Conservation (phyloP, 2,329 filamentous ascomycete genomes). For the Fusarium citri region DNA sequence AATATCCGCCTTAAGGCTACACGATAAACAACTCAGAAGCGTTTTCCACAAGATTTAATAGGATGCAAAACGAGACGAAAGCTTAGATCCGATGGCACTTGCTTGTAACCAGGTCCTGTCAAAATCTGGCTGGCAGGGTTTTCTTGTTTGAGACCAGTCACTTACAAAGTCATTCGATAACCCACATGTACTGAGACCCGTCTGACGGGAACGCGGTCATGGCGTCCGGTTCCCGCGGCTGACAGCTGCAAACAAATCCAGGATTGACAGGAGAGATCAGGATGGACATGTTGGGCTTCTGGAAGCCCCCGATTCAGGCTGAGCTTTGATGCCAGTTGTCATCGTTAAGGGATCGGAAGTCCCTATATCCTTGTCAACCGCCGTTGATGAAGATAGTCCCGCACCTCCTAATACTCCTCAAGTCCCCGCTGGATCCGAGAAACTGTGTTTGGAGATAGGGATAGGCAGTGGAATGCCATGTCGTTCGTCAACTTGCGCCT, state of each 20-base stretch:
- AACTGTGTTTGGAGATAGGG: neutral
- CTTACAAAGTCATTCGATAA: slow-evolving; percentile 35
- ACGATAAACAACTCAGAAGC: neutral
- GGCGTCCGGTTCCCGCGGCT: slow-evolving; percentile 11
- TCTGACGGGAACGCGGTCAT: slow-evolving; percentile 13
- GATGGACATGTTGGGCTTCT: slow-evolving; percentile 10
- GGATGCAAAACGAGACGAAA: slow-evolving; percentile 14
- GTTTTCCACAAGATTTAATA: neutral
- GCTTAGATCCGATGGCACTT: neutral
- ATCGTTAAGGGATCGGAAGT: neutral
- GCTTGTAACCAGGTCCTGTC: neutral
- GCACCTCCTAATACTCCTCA: slow-evolving; percentile 3
- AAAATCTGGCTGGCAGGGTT: neutral
- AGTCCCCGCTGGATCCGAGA: neutral
- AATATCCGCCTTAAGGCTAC: neutral
- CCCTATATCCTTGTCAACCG: slow-evolving; percentile 1
- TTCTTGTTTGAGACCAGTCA: neutral
- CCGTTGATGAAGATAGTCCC: slow-evolving; percentile 10
- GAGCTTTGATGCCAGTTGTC: slow-evolving; percentile 1
- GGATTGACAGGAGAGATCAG: neutral
- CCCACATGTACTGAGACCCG: slow-evolving; percentile 21
- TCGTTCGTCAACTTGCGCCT: neutral
- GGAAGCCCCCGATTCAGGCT: slow-evolving; percentile 21
- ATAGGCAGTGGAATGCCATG: neutral
- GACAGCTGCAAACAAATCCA: neutral